phyloP scores from a whole-genome alignment of 495 filamentous ascomycete species.

The Hyaloscypha bicolor region DNA sequence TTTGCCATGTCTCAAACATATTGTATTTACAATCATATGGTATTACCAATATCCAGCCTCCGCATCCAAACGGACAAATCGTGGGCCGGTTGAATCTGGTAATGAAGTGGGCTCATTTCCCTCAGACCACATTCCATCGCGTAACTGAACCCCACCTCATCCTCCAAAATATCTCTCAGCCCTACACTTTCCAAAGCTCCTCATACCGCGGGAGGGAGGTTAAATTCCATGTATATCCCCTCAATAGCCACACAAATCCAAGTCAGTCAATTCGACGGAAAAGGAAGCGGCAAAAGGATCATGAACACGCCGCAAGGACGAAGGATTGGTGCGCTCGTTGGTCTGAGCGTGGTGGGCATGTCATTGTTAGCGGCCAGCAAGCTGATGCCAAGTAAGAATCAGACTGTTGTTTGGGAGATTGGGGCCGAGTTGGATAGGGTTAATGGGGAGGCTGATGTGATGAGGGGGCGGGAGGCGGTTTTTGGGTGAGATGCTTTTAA shows the following conservation, averaged over 20 bases:
- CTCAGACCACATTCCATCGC: background rate
- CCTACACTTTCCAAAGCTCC: background rate
- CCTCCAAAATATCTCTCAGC: background rate
- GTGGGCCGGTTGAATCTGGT: background rate
- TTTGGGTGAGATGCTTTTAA: constrained; percentile 9
- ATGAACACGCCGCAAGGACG: constrained; percentile 7
- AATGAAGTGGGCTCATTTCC: background rate
- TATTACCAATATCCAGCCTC: background rate
- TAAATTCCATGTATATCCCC: constrained; percentile 3
- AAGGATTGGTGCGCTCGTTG: background rate
- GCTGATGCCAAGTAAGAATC: constrained; percentile 18
- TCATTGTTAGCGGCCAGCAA: background rate
- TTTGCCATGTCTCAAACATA: background rate
- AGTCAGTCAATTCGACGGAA: background rate
- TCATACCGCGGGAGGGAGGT: no score
- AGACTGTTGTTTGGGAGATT: constrained; percentile 15
- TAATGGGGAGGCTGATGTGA: constrained; percentile 7
- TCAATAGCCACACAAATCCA: background rate
- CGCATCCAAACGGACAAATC: background rate
- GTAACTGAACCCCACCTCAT: background rate
- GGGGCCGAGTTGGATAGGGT: constrained; percentile 12
- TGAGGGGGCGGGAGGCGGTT: constrained; percentile 7
- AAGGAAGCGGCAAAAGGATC: no score
- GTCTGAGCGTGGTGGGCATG: background rate
- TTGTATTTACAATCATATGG: background rate